A percentile compares a stretch with the other conserved stretches of the same genome.
These are phyloP conservation scores for Rhinocladiella mackenziei DNA, from an alignment of 2,329 filamentous ascomycete species.

Conservation along the genomic window DNA sequence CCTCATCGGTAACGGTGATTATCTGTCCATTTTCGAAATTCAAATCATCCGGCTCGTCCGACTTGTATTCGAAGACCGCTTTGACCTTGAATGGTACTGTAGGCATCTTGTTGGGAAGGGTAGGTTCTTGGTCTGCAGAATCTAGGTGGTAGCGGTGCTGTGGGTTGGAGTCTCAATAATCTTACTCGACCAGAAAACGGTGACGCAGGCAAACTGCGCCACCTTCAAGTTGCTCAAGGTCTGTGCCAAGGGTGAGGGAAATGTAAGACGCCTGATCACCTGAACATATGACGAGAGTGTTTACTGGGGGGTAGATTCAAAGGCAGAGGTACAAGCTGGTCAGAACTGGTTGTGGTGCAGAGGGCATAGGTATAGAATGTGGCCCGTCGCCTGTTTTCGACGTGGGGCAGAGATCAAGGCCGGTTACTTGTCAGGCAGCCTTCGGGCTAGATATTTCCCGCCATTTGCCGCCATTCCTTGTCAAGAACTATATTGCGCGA, in stretches of 20 bases:
- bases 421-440: no score
- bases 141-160: conserved; percentile 30
- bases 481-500: no score
- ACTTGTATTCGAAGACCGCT: conserved; percentile 90
- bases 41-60: conserved; percentile 90
- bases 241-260: conserved; percentile 21
- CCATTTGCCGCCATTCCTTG: no score
- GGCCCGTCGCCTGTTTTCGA: no score
- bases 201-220: conserved; percentile 26
- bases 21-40: conserved; percentile 80
- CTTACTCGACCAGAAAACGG: conserved; percentile 21
- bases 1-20: conserved; percentile 87
- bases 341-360: background rate
- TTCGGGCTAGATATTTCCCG: no score
- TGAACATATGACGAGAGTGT: conserved; percentile 6
- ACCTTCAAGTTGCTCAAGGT: conserved; percentile 14
- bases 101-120: conserved; percentile 56
- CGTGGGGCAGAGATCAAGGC: no score
- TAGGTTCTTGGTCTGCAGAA: conserved; percentile 14
- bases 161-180: conserved; percentile 14
- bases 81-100: conserved; percentile 82
- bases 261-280: conserved; percentile 11
- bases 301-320: background rate
- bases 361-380: background rate
- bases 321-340: conserved; percentile 2